Evolutionary conservation across 345 rosid species (phyloP).

Genomic region (Populus pruinosa): DNA sequence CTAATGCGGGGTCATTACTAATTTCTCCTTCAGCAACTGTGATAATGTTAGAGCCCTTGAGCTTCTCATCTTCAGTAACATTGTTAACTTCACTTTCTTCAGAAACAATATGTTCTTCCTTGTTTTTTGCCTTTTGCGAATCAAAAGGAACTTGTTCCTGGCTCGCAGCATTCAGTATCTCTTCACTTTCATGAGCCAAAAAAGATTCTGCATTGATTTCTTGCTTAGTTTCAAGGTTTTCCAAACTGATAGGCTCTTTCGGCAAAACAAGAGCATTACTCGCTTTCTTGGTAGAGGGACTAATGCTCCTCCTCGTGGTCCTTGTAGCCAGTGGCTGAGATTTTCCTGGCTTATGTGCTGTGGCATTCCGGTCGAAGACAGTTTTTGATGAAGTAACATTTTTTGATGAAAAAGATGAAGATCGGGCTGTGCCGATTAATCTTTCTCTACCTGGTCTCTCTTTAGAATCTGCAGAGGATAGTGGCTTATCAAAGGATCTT

Average conservation of each 20-base stretch:
- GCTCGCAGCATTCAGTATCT: conserved; percentile 28
- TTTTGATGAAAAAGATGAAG: conserved; percentile 38
- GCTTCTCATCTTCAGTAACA: conserved; percentile 27
- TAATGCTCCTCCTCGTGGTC: conserved; percentile 24
- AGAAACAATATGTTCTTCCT: conserved; percentile 17
- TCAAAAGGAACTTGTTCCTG: conserved; percentile 16
- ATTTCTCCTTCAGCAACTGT: conserved; percentile 20
- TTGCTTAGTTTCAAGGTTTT: conserved; percentile 19
- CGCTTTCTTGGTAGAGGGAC: conserved; percentile 17
- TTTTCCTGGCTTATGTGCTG: conserved; percentile 26
- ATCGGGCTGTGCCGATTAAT: conserved; percentile 16
- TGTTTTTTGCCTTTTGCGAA: conserved; percentile 13
- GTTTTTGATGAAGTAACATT: conserved; percentile 10
- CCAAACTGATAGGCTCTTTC: conserved; percentile 10
- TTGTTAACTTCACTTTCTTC: conserved; percentile 13
- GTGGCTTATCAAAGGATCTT: conserved; percentile 72
- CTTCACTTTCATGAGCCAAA: conserved; percentile 28
- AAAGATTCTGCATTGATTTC: conserved; percentile 18
- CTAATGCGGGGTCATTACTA: conserved; percentile 14
- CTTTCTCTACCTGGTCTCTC: conserved; percentile 37
- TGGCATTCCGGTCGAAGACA: conserved; percentile 31
- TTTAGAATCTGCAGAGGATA: conserved; percentile 35
- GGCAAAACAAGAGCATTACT: neutral
- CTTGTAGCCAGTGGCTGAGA: conserved; percentile 19
- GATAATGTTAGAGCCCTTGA: conserved; percentile 7